Percentiles rank a stretch among this genome's conserved stretches.
Evolutionary conservation across 1,284 basidiomycete genomes (phyloP).

Genomic region (Tremellales sp.): DNA sequence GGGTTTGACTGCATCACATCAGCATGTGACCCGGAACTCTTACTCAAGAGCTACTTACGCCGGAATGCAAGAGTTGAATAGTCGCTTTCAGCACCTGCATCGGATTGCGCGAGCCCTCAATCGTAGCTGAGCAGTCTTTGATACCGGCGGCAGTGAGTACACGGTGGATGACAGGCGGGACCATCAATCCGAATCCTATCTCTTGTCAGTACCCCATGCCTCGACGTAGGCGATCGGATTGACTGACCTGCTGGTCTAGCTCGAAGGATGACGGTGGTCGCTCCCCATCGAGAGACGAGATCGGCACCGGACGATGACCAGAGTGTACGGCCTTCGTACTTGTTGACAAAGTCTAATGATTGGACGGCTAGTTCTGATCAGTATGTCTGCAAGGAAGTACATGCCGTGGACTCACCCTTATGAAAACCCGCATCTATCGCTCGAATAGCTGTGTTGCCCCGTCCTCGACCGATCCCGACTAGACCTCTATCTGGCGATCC

Average conservation of each 20-base stretch:
- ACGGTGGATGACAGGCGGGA: conserved; percentile 80
- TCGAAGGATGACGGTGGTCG: conserved; percentile 77
- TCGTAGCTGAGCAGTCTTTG: conserved; percentile 88
- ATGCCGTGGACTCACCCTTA: conserved; percentile 51
- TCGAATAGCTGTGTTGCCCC: conserved; percentile 56
- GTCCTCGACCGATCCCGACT: conserved; percentile 85
- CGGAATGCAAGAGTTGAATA: conserved; percentile 46
- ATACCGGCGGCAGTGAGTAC: conserved; percentile 89
- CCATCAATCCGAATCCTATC: conserved; percentile 80
- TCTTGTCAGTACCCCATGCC: not conserved
- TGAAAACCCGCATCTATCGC: conserved; percentile 66
- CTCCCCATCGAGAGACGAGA: conserved; percentile 75
- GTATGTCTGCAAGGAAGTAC: not conserved
- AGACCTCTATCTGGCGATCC: conserved; percentile 82
- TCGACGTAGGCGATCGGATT: too few species aligned
- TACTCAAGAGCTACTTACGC: too few species aligned
- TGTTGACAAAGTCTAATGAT: conserved; percentile 77
- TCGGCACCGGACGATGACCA: conserved; percentile 61
- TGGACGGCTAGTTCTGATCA: conserved; percentile 24
- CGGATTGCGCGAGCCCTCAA: conserved; percentile 85
- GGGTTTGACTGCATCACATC: conserved; percentile 32
- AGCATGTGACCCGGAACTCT: not conserved
- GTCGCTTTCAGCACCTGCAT: conserved; percentile 57
- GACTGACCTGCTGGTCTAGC: conserved; percentile 67
- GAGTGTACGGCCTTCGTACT: conserved; percentile 84